These are phyloP conservation scores for Salix caprea DNA, from an alignment of 345 rosid species.

Conservation along the genomic window DNA sequence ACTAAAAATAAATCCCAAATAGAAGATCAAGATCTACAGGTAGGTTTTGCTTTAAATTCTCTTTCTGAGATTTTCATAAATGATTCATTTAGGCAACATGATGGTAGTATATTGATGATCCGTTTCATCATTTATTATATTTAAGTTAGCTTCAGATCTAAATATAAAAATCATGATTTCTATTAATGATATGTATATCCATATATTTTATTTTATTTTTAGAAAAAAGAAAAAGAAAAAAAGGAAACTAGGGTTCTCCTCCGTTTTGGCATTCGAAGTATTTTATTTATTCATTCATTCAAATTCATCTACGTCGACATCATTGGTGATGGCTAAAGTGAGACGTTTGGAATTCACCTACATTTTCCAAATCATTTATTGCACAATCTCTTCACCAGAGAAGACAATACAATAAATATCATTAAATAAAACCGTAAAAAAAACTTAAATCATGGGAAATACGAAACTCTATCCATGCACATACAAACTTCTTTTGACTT, in stretches of 20 bases:
- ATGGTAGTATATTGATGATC: too few species aligned
- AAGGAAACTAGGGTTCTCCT: background rate
- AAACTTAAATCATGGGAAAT: background rate
- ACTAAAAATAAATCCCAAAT: too few species aligned
- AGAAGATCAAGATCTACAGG: too few species aligned
- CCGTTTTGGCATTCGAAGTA: background rate
- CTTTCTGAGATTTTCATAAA: too few species aligned
- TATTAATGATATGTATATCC: too few species aligned
- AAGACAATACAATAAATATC: background rate
- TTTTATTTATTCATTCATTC: background rate
- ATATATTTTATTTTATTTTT: too few species aligned
- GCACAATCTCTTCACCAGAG: background rate
- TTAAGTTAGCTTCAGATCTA: too few species aligned
- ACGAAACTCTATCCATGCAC: background rate
- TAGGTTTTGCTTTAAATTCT: too few species aligned
- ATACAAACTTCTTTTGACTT: background rate
- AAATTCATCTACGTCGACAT: background rate
- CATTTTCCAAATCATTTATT: background rate
- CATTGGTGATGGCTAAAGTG: background rate
- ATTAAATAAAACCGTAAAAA: background rate
- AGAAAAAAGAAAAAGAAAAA: too few species aligned
- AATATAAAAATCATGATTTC: too few species aligned
- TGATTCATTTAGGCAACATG: too few species aligned
- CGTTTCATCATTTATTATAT: too few species aligned
- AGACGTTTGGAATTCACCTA: background rate